Evolutionary conservation across 1,284 basidiomycete species (phyloP), one percentile per base, ranked within the genome.

Genomic region (Mycena citricolor): DNA sequence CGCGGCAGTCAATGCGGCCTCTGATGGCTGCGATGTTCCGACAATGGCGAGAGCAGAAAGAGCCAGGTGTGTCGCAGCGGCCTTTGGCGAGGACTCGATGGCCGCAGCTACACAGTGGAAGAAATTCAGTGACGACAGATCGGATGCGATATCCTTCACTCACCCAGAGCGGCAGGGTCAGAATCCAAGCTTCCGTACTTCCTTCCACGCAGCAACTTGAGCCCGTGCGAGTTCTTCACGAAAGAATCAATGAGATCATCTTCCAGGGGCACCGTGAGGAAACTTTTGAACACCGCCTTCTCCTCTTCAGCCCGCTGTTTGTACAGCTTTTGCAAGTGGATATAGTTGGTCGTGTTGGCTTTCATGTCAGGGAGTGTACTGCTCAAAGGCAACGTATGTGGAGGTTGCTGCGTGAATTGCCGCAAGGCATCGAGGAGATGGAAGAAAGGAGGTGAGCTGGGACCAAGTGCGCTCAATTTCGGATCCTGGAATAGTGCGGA

Each of bases 311-410:
- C 81, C 43, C 81, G 79, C 4, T 67, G 60, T 54, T 85, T 85
- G 68, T 94, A 95, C 47, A 93, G 59, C 22, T 71, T 78, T 60
- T 94, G 90, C 19, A 95, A 70, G 25, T 79, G 73, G 34, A 94
- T 83, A 61, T 97, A 99, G 44, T 78, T 79, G 28, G 71, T 63
- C 0, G 94, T 97, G 54, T 87, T 87, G 4, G 94, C 85, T 63
- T 97, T 95, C 90, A 99, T 97, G 67, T 99, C 95, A 0, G 95
- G 95, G 1, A 99, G 71, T 0, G 90, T 78, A 47, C 73, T 71
- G 8, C 81, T 76, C 17, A 79, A 57, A 2, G 77, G 77, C 11
- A 77, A 66, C 0, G 67, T 70, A 48, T 73, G 59, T n/a, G 72
- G 65, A 53, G 70, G 69, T 42, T 71, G 58, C 4, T 62, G 72